phyloP scores from a whole-genome alignment of 306 rosid species.

The Fragaria nilgerrensis region DNA sequence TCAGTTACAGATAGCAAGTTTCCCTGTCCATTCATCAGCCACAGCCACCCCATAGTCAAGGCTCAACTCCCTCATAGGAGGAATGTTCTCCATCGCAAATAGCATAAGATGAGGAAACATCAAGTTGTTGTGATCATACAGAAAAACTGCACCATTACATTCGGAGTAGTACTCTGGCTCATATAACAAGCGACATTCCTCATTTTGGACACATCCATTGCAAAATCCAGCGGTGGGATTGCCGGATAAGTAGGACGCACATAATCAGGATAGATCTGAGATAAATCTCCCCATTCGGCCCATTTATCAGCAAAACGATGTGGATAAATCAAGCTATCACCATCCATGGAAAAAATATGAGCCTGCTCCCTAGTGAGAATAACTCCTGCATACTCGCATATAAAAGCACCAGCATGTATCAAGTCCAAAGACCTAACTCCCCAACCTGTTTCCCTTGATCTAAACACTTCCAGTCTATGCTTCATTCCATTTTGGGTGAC shows the following conservation, averaged over 20 bases:
- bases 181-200: conserved; percentile 97
- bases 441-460: conserved; percentile 92
- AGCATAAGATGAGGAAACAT: conserved; percentile 95
- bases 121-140: conserved; percentile 80
- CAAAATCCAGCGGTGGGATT: conserved; percentile 84
- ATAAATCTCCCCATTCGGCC: conserved; percentile 93
- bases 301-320: conserved; percentile 71
- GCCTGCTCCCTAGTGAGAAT: conserved; percentile 81
- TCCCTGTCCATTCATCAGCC: conserved; percentile 66
- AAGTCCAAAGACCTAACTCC: conserved; percentile 96
- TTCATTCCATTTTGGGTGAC: conserved; percentile 68
- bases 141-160: conserved; percentile 81
- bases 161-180: conserved; percentile 79
- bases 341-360: conserved; percentile 73
- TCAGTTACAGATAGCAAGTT: conserved; percentile 77
- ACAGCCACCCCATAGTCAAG: conserved; percentile 91
- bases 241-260: conserved; percentile 72
- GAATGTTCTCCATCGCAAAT: conserved; percentile 93
- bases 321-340: conserved; percentile 74
- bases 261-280: conserved; percentile 53
- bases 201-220: conserved; percentile 88
- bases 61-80: conserved; percentile 97
- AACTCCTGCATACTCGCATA: conserved; percentile 91
- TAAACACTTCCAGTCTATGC: conserved; percentile 72
- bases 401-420: conserved; percentile 88